Conservation (phyloP, 2,329 filamentous ascomycete species). For the Fusarium succisae region DNA sequence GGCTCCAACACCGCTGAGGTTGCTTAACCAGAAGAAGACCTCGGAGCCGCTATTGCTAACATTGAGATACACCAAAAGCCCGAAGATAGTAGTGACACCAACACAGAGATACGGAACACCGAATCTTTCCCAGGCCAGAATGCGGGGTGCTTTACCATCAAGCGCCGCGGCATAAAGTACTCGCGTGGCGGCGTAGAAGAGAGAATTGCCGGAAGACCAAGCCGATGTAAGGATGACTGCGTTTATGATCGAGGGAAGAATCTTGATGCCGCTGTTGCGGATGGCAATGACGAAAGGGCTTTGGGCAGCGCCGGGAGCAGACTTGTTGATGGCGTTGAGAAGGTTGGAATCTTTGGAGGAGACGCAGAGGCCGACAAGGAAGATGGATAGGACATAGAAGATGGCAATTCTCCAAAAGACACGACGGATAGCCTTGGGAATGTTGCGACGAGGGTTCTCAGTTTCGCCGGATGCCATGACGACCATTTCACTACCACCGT, state of each 20-base stretch:
- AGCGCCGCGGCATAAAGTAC: constrained; percentile 75
- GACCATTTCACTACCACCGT: constrained; percentile 70
- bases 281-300: constrained; percentile 75
- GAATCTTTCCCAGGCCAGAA: constrained; percentile 10
- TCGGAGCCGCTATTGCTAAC: constrained; percentile 24
- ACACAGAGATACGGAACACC: constrained; percentile 27
- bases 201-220: constrained; percentile 68
- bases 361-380: constrained; percentile 69
- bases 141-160: constrained; percentile 65
- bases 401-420: constrained; percentile 70
- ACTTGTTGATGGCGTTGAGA: constrained; percentile 63
- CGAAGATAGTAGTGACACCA: not conserved
- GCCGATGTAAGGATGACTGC: constrained; percentile 74
- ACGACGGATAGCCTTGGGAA: constrained; percentile 64
- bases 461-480: constrained; percentile 62
- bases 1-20: constrained; percentile 12
- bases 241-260: constrained; percentile 73
- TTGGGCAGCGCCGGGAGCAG: constrained; percentile 48
- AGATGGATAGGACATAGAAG: constrained; percentile 71
- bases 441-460: constrained; percentile 1
- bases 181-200: constrained; percentile 73
- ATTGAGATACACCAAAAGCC: constrained; percentile 37
- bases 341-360: constrained; percentile 73
- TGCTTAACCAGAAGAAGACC: constrained; percentile 28
- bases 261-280: constrained; percentile 70